Evolutionary conservation across 2,329 filamentous ascomycete species (phyloP), one percentile per base, ranked within the genome.

Genomic region (Chaetothyriales sp.): DNA sequence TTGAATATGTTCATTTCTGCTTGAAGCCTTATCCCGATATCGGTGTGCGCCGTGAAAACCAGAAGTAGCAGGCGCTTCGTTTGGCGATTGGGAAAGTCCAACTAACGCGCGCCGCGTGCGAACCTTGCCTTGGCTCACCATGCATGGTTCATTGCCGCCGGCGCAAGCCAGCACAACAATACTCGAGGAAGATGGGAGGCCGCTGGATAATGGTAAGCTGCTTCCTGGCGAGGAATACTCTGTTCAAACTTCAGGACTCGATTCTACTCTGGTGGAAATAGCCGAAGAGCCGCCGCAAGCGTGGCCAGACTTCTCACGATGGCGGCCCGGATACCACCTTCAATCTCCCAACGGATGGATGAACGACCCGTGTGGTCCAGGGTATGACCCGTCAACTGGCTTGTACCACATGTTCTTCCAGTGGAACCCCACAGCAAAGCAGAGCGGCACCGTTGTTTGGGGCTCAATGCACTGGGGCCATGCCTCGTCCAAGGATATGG

Each of bases 401-500:
- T 55, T 65, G 5, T 72, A 71, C 44, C 69, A 71, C 50, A 18
- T 71, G 1, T 65, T 62, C 18, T 72, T 66, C 47, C 69, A 72
- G 59, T 70, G 68, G 63, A 71, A 70, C 53, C 68, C 67, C 0
- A 60, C 63, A 25, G 64, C 63, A 6, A 66, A 68, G 25, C 64
- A 68, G 36, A 70, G 68, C 66, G 69, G 66, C 7, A 64, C 70
- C 43, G 66, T 71, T 10, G 63, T 66, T 3, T 72, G 70, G 70
- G 70, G 67, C 4, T 63, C 69, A 36, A 68, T 71, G 8, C 63
- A 64, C 5, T 72, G 70, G 69, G 67, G 68, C 4, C 61, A 65
- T 50, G 62, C 67, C 9, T 65, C 61, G 3, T 70, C 67, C 2
- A 50, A 43, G 2, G 65, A 72, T 53, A 53, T 72, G 20, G 55